These are phyloP conservation scores for Omphalotus guepiniiformis DNA, from an alignment of 768 basidiomycete species.

Conservation along the genomic window DNA sequence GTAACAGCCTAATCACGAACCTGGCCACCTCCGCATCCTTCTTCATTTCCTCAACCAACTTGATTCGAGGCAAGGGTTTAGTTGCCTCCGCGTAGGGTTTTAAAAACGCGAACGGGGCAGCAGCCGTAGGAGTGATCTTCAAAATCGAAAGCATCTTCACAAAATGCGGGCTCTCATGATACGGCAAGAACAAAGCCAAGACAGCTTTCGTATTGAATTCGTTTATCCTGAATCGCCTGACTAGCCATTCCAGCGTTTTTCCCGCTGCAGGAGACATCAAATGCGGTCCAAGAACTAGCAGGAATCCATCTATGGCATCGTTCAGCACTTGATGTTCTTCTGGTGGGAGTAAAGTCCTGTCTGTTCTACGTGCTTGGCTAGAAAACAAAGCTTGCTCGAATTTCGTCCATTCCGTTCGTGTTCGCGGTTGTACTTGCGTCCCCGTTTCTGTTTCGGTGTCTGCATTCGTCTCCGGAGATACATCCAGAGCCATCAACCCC, in stretches of 20 bases:
- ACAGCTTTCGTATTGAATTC: slow-evolving; percentile 87
- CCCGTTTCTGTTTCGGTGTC: no score
- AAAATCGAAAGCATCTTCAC: slow-evolving; percentile 89
- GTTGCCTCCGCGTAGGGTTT: slow-evolving; percentile 73
- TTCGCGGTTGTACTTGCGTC: no score
- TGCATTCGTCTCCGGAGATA: slow-evolving; percentile 43
- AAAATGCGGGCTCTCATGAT: slow-evolving; percentile 93
- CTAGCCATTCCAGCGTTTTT: slow-evolving; percentile 92
- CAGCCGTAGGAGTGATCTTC: slow-evolving; percentile 49
- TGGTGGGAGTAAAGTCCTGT: slow-evolving; percentile 69
- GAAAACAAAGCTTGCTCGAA: slow-evolving; percentile 79
- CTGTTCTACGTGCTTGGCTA: slow-evolving; percentile 65
- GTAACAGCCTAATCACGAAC: slow-evolving; percentile 64
- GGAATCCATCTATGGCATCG: slow-evolving; percentile 51
- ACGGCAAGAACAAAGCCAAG: slow-evolving; percentile 84
- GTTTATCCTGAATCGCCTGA: slow-evolving; percentile 86
- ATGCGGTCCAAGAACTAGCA: slow-evolving; percentile 74
- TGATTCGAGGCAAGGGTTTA: slow-evolving; percentile 65
- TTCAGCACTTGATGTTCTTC: slow-evolving; percentile 67
- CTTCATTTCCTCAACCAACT: slow-evolving; percentile 76
- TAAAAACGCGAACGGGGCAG: slow-evolving; percentile 65
- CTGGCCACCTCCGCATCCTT: slow-evolving; percentile 67
- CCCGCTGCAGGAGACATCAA: slow-evolving; percentile 76
- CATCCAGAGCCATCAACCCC: slow-evolving; percentile 62
- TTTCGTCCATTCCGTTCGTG: slow-evolving; percentile 36